phyloP scores from a whole-genome alignment of 2,329 filamentous ascomycete species.

The Stachybotrys chartarum region DNA sequence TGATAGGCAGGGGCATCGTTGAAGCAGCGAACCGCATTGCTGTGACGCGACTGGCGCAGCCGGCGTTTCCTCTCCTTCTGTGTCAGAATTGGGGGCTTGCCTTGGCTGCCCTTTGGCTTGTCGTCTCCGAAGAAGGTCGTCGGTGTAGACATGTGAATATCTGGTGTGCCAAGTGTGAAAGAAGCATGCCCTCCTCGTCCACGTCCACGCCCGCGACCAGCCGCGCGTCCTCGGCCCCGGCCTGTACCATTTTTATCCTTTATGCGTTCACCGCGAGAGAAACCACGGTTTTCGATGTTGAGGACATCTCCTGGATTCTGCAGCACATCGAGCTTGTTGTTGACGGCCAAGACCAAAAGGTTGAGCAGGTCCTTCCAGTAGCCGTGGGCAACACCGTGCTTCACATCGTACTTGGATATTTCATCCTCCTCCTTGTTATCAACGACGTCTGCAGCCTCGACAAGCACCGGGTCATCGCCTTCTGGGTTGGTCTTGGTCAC shows the following conservation, averaged over 20 bases:
- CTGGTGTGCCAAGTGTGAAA: neutral
- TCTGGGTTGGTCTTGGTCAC: conserved; percentile 27
- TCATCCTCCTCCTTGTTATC: conserved; percentile 24
- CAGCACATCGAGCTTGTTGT: conserved; percentile 35
- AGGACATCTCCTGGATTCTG: conserved; percentile 32
- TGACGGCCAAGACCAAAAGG: conserved; percentile 43
- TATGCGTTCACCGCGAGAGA: conserved; percentile 13
- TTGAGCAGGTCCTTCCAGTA: conserved; percentile 59
- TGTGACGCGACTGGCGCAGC: conserved; percentile 30
- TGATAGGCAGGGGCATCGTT: conserved; percentile 37
- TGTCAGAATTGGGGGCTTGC: neutral
- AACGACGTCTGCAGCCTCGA: conserved; percentile 19
- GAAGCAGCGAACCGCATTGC: conserved; percentile 31
- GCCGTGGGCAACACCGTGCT: conserved; percentile 45
- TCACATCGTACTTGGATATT: conserved; percentile 29
- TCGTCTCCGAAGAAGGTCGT: neutral
- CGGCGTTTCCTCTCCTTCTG: conserved; percentile 17
- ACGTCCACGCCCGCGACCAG: too few relatives aligned
- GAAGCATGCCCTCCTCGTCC: neutral
- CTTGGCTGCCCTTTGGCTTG: neutral
- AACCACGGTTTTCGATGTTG: conserved; percentile 24
- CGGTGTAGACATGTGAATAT: neutral
- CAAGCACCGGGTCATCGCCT: conserved; percentile 22
- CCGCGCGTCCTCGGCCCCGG: conserved; percentile 7
- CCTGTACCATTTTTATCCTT: neutral